A percentile compares a stretch with the other conserved stretches of the same genome.
Conservation (phyloP, 2,329 filamentous ascomycete genomes). For the Aspergillus sp. region DNA sequence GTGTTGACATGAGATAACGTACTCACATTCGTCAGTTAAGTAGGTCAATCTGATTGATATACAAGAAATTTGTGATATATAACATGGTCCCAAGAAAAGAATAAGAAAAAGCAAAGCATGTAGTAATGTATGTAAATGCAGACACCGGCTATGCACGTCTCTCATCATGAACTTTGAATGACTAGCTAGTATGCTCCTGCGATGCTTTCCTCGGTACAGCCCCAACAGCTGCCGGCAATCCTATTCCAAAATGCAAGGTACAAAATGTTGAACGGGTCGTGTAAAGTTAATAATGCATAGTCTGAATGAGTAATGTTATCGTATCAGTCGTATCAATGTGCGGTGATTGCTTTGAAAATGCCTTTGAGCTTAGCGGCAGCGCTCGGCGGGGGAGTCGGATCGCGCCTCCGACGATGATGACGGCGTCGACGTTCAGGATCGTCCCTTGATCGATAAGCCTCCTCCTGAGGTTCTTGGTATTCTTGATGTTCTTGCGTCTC, state of each 20-base stretch:
- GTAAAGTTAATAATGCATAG: slow-evolving; percentile 13
- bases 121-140: background rate
- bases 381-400: slow-evolving; percentile 33
- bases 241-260: slow-evolving; percentile 3
- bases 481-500: slow-evolving; percentile 26
- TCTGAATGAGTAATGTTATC: slow-evolving; percentile 7
- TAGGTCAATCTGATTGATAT: background rate
- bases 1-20: background rate
- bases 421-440: slow-evolving; percentile 30
- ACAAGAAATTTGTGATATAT: background rate
- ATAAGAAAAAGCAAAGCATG: background rate
- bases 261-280: background rate
- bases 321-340: slow-evolving; percentile 26
- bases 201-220: slow-evolving; percentile 9
- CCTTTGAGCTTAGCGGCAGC: slow-evolving; percentile 36
- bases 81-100: background rate
- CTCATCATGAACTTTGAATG: slow-evolving; percentile 2
- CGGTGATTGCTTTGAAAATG: slow-evolving; percentile 37
- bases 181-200: slow-evolving; percentile 1
- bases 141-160: slow-evolving; percentile 6
- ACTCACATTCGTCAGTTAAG: background rate
- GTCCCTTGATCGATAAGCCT: slow-evolving; percentile 19
- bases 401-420: slow-evolving; percentile 33
- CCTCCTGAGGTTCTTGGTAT: slow-evolving; percentile 16
- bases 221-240: slow-evolving; percentile 1